A percentile compares a stretch with the other conserved stretches of the same genome.
Evolutionary conservation across 805 yeast genomes (phyloP).

Genomic region (Grigorovia yakushimaensis): DNA sequence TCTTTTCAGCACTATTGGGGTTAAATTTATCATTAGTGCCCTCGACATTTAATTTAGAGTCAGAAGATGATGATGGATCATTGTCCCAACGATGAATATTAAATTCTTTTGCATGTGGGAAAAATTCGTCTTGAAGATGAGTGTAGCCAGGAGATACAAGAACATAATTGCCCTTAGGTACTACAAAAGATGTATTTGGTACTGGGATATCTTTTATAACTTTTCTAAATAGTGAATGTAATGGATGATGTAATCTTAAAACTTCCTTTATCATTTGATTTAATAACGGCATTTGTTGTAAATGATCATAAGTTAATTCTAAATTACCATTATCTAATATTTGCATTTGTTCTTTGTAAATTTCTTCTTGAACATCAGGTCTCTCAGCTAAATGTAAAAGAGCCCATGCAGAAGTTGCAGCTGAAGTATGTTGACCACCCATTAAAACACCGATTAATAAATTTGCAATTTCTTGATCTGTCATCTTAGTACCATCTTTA

Average conservation of each 20-base stretch:
- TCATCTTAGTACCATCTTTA: slow-evolving; percentile 90
- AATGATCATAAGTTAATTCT: slow-evolving; percentile 70
- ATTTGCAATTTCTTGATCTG: slow-evolving; percentile 91
- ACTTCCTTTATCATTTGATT: slow-evolving; percentile 87
- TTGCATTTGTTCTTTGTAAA: slow-evolving; percentile 61
- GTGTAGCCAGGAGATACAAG: slow-evolving; percentile 92
- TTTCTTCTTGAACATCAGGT: slow-evolving; percentile 75
- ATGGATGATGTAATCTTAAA: slow-evolving; percentile 89
- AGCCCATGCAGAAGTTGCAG: slow-evolving; percentile 93
- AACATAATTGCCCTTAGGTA: slow-evolving; percentile 84
- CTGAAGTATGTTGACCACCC: slow-evolving; percentile 99
- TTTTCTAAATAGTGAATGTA: slow-evolving; percentile 91
- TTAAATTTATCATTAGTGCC: neutral
- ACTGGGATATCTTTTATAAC: slow-evolving; percentile 70
- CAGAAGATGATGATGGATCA: slow-evolving; percentile 29
- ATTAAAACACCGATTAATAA: slow-evolving; percentile 88
- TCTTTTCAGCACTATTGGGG: slow-evolving; percentile 27
- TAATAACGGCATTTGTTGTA: slow-evolving; percentile 62
- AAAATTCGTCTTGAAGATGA: slow-evolving; percentile 63
- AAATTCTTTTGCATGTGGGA: slow-evolving; percentile 63
- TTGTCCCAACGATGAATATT: slow-evolving; percentile 84
- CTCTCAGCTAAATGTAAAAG: slow-evolving; percentile 81
- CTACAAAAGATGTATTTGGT: slow-evolving; percentile 68
- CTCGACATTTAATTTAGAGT: neutral
- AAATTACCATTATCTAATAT: slow-evolving; percentile 47